A percentile compares a stretch with the other conserved stretches of the same genome.
Conservation (phyloP, 108 stramenopile genomes). For the Schizochytrium sp. region DNA sequence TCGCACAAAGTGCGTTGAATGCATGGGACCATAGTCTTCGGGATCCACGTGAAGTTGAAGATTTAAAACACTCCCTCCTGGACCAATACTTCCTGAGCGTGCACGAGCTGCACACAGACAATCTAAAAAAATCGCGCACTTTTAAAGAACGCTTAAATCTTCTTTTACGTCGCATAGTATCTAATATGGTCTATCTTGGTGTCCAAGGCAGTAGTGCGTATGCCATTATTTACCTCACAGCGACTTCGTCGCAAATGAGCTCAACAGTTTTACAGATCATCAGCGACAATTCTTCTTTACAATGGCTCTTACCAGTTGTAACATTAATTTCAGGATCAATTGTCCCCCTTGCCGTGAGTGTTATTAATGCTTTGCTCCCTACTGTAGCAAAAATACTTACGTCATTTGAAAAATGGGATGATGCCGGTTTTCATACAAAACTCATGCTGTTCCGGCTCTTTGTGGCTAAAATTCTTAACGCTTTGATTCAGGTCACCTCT, state of each 20-base stretch:
- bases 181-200: not conserved
- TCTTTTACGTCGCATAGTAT: not conserved
- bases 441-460: conserved; percentile 45
- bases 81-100: conserved; percentile 34
- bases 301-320: conserved; percentile 8
- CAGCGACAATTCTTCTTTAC: conserved; percentile 36
- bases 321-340: conserved; percentile 53
- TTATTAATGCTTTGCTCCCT: conserved; percentile 37
- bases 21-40: conserved; percentile 42
- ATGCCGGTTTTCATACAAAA: conserved; percentile 48
- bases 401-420: conserved; percentile 37
- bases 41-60: conserved; percentile 17
- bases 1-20: conserved; percentile 47
- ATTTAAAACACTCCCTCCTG: conserved; percentile 47
- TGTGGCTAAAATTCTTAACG: conserved; percentile 58
- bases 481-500: conserved; percentile 36
- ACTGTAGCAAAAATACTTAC: conserved; percentile 5
- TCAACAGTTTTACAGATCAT: not conserved
- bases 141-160: conserved; percentile 50
- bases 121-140: not conserved
- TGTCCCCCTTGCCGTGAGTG: conserved; percentile 4
- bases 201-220: not conserved
- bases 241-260: conserved; percentile 23
- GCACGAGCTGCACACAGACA: conserved; percentile 25
- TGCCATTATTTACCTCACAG: conserved; percentile 31